These are phyloP conservation scores for Hirschfeldia incana DNA, from an alignment of 345 rosid species.

Conservation along the genomic window DNA sequence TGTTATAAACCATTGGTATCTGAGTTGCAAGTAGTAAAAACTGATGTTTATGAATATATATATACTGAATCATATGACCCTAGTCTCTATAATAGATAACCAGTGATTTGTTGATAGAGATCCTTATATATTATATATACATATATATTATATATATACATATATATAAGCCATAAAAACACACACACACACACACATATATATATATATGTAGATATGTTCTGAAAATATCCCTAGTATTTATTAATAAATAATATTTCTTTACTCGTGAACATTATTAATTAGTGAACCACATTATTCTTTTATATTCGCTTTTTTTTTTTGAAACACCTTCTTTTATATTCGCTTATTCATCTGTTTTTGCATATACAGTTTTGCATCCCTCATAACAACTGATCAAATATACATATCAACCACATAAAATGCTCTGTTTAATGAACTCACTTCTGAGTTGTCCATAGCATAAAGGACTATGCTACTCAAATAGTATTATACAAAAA, in stretches of 20 bases:
- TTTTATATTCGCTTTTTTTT: too few relatives aligned
- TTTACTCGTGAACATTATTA: not conserved
- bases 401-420: conserved; percentile 2
- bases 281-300: too few relatives aligned
- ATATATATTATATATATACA: too few relatives aligned
- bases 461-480: conserved; percentile 10
- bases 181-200: too few relatives aligned
- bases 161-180: too few relatives aligned
- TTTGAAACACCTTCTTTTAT: too few relatives aligned
- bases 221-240: not conserved
- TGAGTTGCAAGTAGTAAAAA: not conserved
- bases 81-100: too few relatives aligned
- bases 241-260: too few relatives aligned
- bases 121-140: too few relatives aligned
- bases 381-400: not conserved
- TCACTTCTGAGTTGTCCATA: conserved; percentile 23
- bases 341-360: not conserved
- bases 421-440: conserved; percentile 34
- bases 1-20: not conserved
- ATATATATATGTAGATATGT: not conserved
- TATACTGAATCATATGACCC: not conserved
- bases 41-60: not conserved
- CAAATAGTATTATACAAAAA: conserved; percentile 11
- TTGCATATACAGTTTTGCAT: not conserved
- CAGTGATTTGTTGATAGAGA: too few relatives aligned